These are phyloP conservation scores for Breynia disticha DNA, from an alignment of 441 rosid genomes.

Conservation along the genomic window DNA sequence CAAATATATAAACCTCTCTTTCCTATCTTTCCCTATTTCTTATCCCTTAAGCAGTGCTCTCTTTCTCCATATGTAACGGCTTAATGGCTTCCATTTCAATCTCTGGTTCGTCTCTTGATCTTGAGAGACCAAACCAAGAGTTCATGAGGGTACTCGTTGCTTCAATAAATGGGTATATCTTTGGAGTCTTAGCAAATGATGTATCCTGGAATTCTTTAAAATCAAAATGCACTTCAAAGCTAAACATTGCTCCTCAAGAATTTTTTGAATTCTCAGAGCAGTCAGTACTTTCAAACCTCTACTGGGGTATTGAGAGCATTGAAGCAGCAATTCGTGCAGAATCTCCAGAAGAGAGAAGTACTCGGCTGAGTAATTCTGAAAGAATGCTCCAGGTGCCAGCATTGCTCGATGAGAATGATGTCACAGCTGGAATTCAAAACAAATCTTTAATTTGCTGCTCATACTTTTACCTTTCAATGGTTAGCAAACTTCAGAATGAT, in stretches of 20 bases:
- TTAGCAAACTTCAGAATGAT: conserved; percentile 58
- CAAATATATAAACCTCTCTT: conserved; percentile 8
- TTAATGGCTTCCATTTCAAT: conserved; percentile 34
- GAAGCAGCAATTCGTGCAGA: conserved; percentile 44
- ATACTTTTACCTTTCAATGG: conserved; percentile 59
- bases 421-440: conserved; percentile 59
- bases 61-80: conserved; percentile 6
- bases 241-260: conserved; percentile 31
- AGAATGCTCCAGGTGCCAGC: conserved; percentile 87
- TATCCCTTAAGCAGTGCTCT: conserved; percentile 14
- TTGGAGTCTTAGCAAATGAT: conserved; percentile 19
- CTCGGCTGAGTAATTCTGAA: conserved; percentile 43
- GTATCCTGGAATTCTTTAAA: conserved; percentile 35
- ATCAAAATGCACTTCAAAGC: conserved; percentile 33
- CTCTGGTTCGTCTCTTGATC: conserved; percentile 16
- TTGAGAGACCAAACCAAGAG: conserved; percentile 32
- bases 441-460: conserved; percentile 50
- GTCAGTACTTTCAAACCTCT: conserved; percentile 58
- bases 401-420: conserved; percentile 65
- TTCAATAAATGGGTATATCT: conserved; percentile 40
- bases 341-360: conserved; percentile 24
- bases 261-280: conserved; percentile 62
- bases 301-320: conserved; percentile 62
- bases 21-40: conserved; percentile 11
- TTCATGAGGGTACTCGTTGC: conserved; percentile 29